These are phyloP conservation scores for Hanseniaspora valbyensis DNA, from an alignment of 805 yeast genomes.

Conservation along the genomic window DNA sequence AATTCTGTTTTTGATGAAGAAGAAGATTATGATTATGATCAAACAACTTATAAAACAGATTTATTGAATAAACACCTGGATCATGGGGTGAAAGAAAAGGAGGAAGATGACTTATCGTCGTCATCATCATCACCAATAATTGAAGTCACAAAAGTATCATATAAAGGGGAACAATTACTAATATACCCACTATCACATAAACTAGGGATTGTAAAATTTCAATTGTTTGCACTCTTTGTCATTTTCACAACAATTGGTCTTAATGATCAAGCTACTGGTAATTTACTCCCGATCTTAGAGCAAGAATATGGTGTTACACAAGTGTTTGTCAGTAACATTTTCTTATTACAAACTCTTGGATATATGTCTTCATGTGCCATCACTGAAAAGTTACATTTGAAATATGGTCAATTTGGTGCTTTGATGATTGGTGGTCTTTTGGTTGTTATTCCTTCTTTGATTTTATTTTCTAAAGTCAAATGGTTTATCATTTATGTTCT, in stretches of 20 bases:
- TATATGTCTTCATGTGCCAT: slow-evolving; percentile 26
- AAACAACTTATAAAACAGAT: too few relatives aligned
- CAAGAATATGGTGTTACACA: slow-evolving; percentile 23
- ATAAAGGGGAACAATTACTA: not conserved
- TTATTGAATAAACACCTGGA: too few relatives aligned
- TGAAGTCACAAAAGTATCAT: not conserved
- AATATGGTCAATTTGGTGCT: slow-evolving; percentile 26
- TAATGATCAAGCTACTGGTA: slow-evolving; percentile 29
- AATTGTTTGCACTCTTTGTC: slow-evolving; percentile 24
- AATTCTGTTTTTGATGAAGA: not conserved
- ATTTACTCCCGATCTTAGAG: slow-evolving; percentile 26
- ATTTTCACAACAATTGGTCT: slow-evolving; percentile 28
- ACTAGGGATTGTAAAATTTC: slow-evolving; percentile 24
- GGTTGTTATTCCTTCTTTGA: slow-evolving; percentile 19
- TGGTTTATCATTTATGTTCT: slow-evolving; percentile 21
- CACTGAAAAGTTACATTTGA: slow-evolving; percentile 24
- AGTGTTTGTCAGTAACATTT: slow-evolving; percentile 25
- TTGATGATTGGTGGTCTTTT: slow-evolving; percentile 26
- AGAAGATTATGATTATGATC: too few relatives aligned
- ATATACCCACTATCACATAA: slow-evolving; percentile 24
- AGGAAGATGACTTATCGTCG: too few relatives aligned
- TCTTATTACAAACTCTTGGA: slow-evolving; percentile 26
- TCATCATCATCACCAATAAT: not conserved
- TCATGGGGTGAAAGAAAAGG: too few relatives aligned
- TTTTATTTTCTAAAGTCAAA: slow-evolving; percentile 22